Base-by-base conservation (phyloP, 805 yeast genomes). In the Kazachstania martiniae region DNA sequence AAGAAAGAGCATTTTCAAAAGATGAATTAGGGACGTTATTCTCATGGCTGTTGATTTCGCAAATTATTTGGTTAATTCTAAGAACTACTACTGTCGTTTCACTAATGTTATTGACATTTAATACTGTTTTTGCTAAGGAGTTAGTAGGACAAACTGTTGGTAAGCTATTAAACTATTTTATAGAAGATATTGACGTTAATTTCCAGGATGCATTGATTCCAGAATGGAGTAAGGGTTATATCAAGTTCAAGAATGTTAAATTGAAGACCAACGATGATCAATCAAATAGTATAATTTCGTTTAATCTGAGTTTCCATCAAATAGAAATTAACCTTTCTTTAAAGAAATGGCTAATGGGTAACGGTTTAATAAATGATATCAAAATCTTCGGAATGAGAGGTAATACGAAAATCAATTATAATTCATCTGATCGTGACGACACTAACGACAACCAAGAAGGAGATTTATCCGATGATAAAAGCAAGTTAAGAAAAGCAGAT, bases 61-160 rank as follows among this genome's bases (percentile, higher is more conserved):
- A 87, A 55, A 74, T 82, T 1, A 52, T 82, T 2, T 70, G 94
- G 70, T 62, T 87, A 27, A 59, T 86, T 10, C 59, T 85, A 22
- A 95, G 87, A 1, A 86, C 97, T 7, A 87, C 97, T 1, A 86
- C 96, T 2, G 89, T 89, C 50, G 72, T 85, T 32, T 85, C 95
- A 8, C 59, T 87, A 26, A 63, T 87, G 4, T 65, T 89, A 24
- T 72, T 77, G 59, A 76, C 77, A 2, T 63, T 74, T 49, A 85
- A 82, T 53, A 79, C 95, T 1, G 79, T 85, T 8, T 77, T 84
- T 47, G 93, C 94, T 10, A 89, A 85, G 51, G 95, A 86, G 46
- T 65, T 77, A 38, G 84, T 85, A n/a, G 95, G 94, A 1, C 65
- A 77, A 32, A 62, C 71, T 47, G 68, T 83, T 17, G 96, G 95